Base-by-base conservation (phyloP, 2,329 filamentous ascomycete genomes). In the Aspergillus felis region DNA sequence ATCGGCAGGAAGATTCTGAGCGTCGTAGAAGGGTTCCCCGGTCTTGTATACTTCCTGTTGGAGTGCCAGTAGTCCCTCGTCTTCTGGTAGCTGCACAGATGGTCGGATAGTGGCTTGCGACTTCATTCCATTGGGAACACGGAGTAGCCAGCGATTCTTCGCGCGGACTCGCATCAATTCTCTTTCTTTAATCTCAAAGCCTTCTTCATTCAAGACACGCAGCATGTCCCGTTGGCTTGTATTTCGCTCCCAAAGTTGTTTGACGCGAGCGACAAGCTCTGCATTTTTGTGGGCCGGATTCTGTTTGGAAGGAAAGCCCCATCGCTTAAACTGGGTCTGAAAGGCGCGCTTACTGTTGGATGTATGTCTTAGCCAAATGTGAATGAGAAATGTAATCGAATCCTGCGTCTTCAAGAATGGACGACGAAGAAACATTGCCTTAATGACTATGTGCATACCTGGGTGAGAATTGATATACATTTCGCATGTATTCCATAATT, bases 161-260 rank as follows among this genome's bases (percentile, higher is more conserved):
- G 83, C 79, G 54, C 90, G 84, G 46, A 93, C 78, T 35, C 87
- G 82, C 78, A 87, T 85, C 54, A 92, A 74, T 70, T 91, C 87
- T 9, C 87, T 81, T 63, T 88, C 81, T 63, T 86, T 89, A 67
- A 93, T 86, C 25, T 86, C 79, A 66, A 86, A 91, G 14, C 90
- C 90, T 69, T 92, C 89, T 22, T 85, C 82, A 62, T 84, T 85
- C 57, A 94, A 78, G 28, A 84, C 83, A 27, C 81, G 79, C 56
- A 92, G 78, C 84, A 94, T 94, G 63, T 92, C 87, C 58, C 83
- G 82, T 71, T 92, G 89, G 20, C 79, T 81, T 14, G 85, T 80
- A 68, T 93, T 94, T 64, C 78, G 80, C 70, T 90, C 87, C 90
- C 90, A 94, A 66, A 94, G 79, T 74, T 92, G 84, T 68, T 86